Evolutionary conservation across 2,329 filamentous ascomycete species (phyloP).

Genomic region (Podosphaera aphanis): DNA sequence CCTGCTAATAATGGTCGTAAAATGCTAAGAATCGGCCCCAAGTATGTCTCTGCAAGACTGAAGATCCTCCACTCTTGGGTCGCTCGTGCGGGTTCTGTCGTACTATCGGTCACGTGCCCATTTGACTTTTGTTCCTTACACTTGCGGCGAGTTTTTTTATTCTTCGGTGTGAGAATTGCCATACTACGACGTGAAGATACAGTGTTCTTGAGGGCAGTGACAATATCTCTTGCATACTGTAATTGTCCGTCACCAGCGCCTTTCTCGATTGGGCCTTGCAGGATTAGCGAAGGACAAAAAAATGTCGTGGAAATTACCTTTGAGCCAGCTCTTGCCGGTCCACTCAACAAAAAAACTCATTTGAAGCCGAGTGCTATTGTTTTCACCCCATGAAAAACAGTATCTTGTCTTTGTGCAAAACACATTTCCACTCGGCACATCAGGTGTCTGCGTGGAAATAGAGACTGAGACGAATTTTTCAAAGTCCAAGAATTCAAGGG

Average conservation of each 20-base stretch:
- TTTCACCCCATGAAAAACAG: constrained; percentile 77
- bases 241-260: constrained; percentile 77
- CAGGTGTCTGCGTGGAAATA: constrained; percentile 68
- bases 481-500: constrained; percentile 60
- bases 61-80: constrained; percentile 48
- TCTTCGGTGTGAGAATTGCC: constrained; percentile 26
- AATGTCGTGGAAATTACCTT: constrained; percentile 32
- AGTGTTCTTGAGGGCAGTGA: constrained; percentile 48
- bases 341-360: constrained; percentile 86
- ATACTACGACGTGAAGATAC: constrained; percentile 40
- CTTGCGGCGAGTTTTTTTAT: constrained; percentile 25
- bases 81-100: constrained; percentile 14
- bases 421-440: constrained; percentile 81
- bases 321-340: constrained; percentile 95
- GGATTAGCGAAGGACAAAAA: not conserved
- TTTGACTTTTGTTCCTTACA: constrained; percentile 22
- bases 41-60: constrained; percentile 48
- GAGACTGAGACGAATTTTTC: constrained; percentile 72
- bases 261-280: constrained; percentile 79
- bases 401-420: constrained; percentile 88
- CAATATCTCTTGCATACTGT: constrained; percentile 59
- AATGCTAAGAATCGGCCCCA: constrained; percentile 48
- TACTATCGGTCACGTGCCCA: constrained; percentile 18
- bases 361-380: constrained; percentile 62
- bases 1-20: constrained; percentile 48